Conservation (phyloP, 345 rosid genomes). For the Euphorbia lathyris region DNA sequence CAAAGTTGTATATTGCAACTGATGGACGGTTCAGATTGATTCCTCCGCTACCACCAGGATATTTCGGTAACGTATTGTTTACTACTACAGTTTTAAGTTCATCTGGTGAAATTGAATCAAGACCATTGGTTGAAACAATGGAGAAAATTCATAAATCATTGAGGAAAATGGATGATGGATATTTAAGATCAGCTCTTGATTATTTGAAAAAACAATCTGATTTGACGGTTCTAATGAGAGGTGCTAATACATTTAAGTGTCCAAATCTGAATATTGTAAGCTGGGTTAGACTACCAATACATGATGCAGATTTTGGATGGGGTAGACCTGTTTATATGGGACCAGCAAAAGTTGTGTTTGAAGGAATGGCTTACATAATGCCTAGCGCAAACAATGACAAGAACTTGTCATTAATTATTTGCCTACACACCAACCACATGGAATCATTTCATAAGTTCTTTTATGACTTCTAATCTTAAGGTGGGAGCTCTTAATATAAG, state of each 20-base stretch:
- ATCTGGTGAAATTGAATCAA: slow-evolving; percentile 25
- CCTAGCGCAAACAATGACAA: neutral
- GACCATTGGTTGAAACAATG: slow-evolving; percentile 25
- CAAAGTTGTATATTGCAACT: slow-evolving; percentile 14
- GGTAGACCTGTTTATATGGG: neutral
- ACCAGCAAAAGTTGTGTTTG: neutral
- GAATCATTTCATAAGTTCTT: slow-evolving; percentile 7
- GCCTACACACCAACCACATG: slow-evolving; percentile 9
- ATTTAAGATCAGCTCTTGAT: slow-evolving; percentile 39
- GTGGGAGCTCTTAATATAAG: too few species aligned
- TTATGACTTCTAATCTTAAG: neutral
- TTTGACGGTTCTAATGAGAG: neutral
- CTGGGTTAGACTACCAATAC: slow-evolving; percentile 18
- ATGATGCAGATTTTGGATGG: slow-evolving; percentile 24
- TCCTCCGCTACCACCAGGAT: slow-evolving; percentile 42
- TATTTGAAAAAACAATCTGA: slow-evolving; percentile 3
- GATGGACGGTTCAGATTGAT: slow-evolving; percentile 41
- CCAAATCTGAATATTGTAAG: slow-evolving; percentile 22
- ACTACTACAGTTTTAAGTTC: slow-evolving; percentile 15
- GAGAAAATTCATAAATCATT: slow-evolving; percentile 24
- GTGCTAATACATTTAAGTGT: neutral
- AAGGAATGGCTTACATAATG: slow-evolving; percentile 6
- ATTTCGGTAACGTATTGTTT: slow-evolving; percentile 42
- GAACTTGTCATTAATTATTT: neutral
- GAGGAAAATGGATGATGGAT: slow-evolving; percentile 31